Base-by-base conservation (phyloP, 805 yeast species). In the Candida oleophila region DNA sequence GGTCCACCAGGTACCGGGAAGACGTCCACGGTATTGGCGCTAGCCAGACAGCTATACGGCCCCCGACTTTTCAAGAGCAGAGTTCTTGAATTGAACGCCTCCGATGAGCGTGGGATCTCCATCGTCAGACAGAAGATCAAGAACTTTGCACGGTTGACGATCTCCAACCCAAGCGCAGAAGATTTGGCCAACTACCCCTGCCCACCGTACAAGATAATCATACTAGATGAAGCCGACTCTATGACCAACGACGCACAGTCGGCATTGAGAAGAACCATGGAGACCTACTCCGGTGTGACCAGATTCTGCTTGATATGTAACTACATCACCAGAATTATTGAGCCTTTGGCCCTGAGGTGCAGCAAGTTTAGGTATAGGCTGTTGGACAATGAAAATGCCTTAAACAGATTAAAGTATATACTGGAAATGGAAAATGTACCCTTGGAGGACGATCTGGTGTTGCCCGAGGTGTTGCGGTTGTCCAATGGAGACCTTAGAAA, bases 181-280 rank as follows among this genome's bases (percentile, higher is more conserved):
- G 94, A 87, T 56, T 65, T 78, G 43, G 79, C 71, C 36, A 77
- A 82, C 16, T 91, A 90, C 67, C 97, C 98, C 1, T 92, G 98
- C 61, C 98, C 99, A 1, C 97, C 98, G 3, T 94, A 88, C 67
- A 94, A 94, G 63, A 82, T 94, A 56, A 86, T 94, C 52, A 88
- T 94, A 38, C 69, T 94, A 45, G 97, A 91, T 69, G 97, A 91
- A 66, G 97, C 97, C 0, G 97, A 94, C 65, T 89, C 96, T 11
- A 94, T 94, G 97, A 94, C 99, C 8, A 80, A 89, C 38, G 97
- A 89, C 57, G 99, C 99, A 0, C 99, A 94, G 62, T 81, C 90
- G 46, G 99, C 99, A 1, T 74, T 94, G 52, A 81, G 99, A 69
- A 80, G 99, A 66, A 92, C 96, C 1, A 87, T 87, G 91, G 97